These are phyloP conservation scores for Colletotrichum sojae DNA, from an alignment of 2,329 filamentous ascomycete genomes.

Conservation along the genomic window DNA sequence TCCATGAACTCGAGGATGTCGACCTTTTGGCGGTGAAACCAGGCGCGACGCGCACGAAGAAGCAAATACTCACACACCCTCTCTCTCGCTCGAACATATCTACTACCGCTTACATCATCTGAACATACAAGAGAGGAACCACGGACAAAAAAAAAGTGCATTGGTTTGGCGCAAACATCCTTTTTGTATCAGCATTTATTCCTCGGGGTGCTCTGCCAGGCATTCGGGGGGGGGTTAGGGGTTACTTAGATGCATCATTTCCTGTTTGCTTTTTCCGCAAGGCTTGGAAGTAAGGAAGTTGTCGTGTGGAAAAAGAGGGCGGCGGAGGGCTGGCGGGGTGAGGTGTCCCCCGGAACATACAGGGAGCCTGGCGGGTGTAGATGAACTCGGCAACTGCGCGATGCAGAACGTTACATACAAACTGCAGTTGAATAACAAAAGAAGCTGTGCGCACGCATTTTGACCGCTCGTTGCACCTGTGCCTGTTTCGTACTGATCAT, in stretches of 20 bases:
- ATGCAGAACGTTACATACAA: too few relatives aligned
- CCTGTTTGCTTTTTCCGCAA: not conserved
- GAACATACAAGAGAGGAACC: slow-evolving; percentile 4
- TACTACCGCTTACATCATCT: not conserved
- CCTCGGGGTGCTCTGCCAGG: not conserved
- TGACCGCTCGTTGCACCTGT: too few relatives aligned
- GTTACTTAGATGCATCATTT: not conserved
- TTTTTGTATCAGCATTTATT: slow-evolving; percentile 13
- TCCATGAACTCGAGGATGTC: slow-evolving; percentile 20
- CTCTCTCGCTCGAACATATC: slow-evolving; percentile 17
- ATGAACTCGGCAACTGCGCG: too few relatives aligned
- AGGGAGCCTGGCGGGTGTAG: too few relatives aligned
- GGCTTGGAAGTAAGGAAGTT: not conserved
- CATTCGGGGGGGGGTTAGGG: too few relatives aligned
- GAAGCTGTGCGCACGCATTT: too few relatives aligned
- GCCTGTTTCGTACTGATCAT: too few relatives aligned
- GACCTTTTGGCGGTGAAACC: slow-evolving; percentile 27
- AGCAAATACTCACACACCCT: not conserved
- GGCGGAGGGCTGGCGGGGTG: too few relatives aligned
- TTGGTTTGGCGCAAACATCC: slow-evolving; percentile 13
- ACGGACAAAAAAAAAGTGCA: slow-evolving; percentile 26
- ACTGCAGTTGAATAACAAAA: too few relatives aligned
- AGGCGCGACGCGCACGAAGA: not conserved
- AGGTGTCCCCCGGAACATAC: too few relatives aligned
- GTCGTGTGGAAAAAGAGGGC: not conserved